Conservation (phyloP, 129 eudicot genomes). For the Apium graveolens region DNA sequence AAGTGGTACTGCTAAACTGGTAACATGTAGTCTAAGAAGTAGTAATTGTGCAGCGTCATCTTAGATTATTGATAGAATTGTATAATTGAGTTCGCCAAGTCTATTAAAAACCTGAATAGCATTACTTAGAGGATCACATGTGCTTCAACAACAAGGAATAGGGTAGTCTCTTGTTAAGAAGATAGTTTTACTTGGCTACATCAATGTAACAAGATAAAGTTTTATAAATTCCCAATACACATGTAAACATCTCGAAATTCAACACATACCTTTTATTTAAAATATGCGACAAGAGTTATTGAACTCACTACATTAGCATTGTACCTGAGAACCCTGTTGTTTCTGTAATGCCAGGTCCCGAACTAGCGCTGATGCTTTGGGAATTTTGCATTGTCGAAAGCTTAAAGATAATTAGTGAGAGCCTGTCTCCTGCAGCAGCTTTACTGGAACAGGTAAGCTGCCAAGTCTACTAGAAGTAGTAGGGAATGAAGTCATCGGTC, state of each 20-base stretch:
- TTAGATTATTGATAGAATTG: neutral
- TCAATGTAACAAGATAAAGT: neutral
- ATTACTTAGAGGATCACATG: neutral
- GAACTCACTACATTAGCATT: neutral
- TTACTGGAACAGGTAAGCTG: constrained; percentile 16
- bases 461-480: constrained; percentile 7
- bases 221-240: neutral
- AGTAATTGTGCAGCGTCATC: too few relatives aligned
- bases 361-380: neutral
- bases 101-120: neutral
- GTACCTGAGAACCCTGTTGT: neutral
- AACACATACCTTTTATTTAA: neutral
- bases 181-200: neutral
- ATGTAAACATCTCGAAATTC: neutral
- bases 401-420: neutral
- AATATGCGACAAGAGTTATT: neutral
- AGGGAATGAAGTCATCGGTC: constrained; percentile 18
- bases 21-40: neutral
- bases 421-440: constrained; percentile 5
- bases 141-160: neutral
- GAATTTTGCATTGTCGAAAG: constrained; percentile 2
- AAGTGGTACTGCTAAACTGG: neutral
- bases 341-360: constrained; percentile 9
- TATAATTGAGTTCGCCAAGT: neutral
- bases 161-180: neutral